Percentiles rank a stretch among this genome's conserved stretches.
These are phyloP conservation scores for Podospora pseudocomata DNA, from an alignment of 495 filamentous ascomycete genomes.

Conservation along the genomic window DNA sequence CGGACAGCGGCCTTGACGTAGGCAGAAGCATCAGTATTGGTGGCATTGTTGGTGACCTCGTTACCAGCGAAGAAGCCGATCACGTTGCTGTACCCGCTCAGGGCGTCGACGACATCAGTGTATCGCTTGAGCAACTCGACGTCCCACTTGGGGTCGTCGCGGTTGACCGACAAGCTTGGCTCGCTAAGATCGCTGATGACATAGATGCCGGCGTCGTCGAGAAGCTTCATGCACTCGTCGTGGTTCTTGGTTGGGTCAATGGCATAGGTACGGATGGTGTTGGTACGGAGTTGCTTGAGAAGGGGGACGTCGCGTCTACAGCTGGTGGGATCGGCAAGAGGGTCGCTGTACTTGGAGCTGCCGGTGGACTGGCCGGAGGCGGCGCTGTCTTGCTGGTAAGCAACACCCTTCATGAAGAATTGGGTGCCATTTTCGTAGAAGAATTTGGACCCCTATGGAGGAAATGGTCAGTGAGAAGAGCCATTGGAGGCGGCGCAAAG, in stretches of 20 bases:
- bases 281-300: constrained; percentile 72
- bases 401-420: constrained; percentile 86
- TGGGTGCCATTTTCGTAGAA: constrained; percentile 64
- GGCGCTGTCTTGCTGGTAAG: constrained; percentile 68
- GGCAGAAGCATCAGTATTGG: constrained; percentile 80
- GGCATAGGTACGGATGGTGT: constrained; percentile 90
- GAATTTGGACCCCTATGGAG: constrained; percentile 55
- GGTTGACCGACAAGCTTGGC: constrained; percentile 77
- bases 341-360: constrained; percentile 53
- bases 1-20: constrained; percentile 96
- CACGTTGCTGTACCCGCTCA: constrained; percentile 77
- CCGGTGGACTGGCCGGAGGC: constrained; percentile 36
- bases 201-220: constrained; percentile 88
- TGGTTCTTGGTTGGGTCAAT: constrained; percentile 79
- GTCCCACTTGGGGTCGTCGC: constrained; percentile 72
- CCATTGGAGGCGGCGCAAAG: not conserved
- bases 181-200: constrained; percentile 84
- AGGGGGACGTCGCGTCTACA: constrained; percentile 84
- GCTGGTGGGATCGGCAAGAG: constrained; percentile 62
- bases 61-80: constrained; percentile 98
- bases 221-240: constrained; percentile 74
- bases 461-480: not conserved
- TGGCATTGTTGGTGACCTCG: constrained; percentile 82
- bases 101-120: constrained; percentile 73
- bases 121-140: constrained; percentile 72